A percentile compares a stretch with the other conserved stretches of the same genome.
Evolutionary conservation across 148 eudicot species (phyloP).

Genomic region (Rhododendron simsii): DNA sequence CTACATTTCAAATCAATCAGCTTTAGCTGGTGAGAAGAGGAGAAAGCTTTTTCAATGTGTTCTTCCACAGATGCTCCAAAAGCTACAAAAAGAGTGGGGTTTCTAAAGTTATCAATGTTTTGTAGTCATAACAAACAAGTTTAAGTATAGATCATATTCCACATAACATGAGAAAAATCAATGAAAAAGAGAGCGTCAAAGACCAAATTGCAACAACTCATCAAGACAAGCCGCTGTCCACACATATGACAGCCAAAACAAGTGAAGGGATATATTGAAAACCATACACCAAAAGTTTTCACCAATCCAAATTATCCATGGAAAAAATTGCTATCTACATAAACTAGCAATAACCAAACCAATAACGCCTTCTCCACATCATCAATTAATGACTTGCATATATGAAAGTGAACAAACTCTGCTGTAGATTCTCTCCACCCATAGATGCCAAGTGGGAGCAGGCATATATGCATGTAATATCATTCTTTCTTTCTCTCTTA

Average conservation of each 20-base stretch:
- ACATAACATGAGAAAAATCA: background rate
- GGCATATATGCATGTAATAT: background rate
- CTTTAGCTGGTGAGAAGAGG: conserved; percentile 56
- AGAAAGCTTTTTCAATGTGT: background rate
- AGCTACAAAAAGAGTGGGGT: background rate
- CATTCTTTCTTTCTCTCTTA: background rate
- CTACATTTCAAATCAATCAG: conserved; percentile 68
- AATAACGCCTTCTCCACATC: background rate
- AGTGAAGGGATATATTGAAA: background rate
- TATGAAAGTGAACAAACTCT: background rate
- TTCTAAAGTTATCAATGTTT: background rate
- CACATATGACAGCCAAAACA: background rate
- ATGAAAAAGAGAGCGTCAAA: background rate
- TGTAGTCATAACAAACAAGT: background rate
- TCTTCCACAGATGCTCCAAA: background rate
- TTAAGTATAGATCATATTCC: background rate
- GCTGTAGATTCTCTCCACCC: background rate
- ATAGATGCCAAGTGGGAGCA: background rate
- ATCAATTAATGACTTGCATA: background rate
- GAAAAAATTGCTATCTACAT: background rate
- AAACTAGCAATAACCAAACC: background rate
- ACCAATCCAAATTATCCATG: background rate
- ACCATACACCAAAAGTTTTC: background rate
- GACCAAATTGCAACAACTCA: background rate
- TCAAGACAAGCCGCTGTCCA: background rate